Base-by-base conservation (phyloP, 768 basidiomycete species). In the Boletus coccyginus region DNA sequence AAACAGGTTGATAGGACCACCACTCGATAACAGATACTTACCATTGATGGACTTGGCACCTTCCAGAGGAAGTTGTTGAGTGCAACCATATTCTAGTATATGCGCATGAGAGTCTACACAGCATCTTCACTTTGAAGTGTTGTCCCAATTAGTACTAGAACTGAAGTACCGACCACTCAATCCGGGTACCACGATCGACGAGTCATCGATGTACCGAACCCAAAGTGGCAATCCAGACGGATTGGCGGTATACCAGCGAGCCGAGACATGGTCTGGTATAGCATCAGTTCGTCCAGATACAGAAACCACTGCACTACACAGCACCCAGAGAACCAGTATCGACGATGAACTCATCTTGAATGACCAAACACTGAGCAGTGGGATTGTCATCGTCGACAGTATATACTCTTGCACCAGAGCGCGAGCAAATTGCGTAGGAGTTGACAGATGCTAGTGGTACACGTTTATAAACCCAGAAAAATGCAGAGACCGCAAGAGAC, bases 71-170 rank as follows among this genome's bases (percentile, higher is more conserved):
- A 92, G 77, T 54, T 83, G 77, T 45, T 78, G 77, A 32, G 78
- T 80, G 21, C 85, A 85, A 13, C 91, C 91, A 64, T 91, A 90
- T 69, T 90, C 88, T 3, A 93, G 75, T 35, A 89, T 81, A 64
- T 93, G 90, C 0, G 77, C 86, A 71, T 92, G 90, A 4, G 90
- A 87, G 71, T 92, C 90, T 88, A 61, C n/a, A 36, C 52, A 10
- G 2, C 4, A 39, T 39, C 46, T 43, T 55, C 46, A 55, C 52
- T 21, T 19, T 27, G 31, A 14, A n/a, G 42, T 40, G 10, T 32
- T 19, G 46, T 33, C 19, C 35, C 14, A 51, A 56, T 39, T 29
- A 35, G 43, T 36, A 51, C 19, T 29, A 40, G 52, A 27, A 74
- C 82, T 62, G 61, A 88, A 40, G 52, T 5, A 74, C 82, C 62